Base-by-base conservation (phyloP, 2,329 filamentous ascomycete genomes). In the Fusarium sp. region DNA sequence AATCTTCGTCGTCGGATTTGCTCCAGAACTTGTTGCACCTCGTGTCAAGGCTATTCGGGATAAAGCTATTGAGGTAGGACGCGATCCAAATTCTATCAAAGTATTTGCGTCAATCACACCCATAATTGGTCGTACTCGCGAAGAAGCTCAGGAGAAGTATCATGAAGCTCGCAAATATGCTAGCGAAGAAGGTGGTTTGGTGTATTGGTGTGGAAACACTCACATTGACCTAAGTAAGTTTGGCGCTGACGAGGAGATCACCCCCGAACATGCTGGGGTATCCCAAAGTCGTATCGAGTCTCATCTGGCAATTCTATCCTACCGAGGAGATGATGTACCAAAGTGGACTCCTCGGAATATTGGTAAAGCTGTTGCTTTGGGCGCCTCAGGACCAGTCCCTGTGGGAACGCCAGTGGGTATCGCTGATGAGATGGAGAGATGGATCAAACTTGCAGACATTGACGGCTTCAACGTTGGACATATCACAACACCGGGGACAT, bases 401-500 rank as follows among this genome's bases (percentile, higher is more conserved):
- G 31, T 49, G 2, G 31, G 31, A 33, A 49, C 45, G 3, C 31
- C 45, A 5, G 45, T 38, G 33, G 31, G 33, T 24, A 45, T 84
- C 1, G 82, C 82, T 1, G 79, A 84, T 65, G 79, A 81, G 36
- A 59, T 84, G 64, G 79, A 84, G 73, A 69, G 74, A 3, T 84
- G 82, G 82, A 74, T 83, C 3, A 59, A 72, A 5, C 77, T 83
- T 53, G 81, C 79, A 2, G 78, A 79, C 49, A 74, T 84, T 4
- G 79, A 81, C 58, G 79, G 79, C 0, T 81, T 81, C 73, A 80
- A 80, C 50, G 65, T 81, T 14, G 76, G 76, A 14, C 82, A 83
- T 42, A 80, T 81, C 1, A 81, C 78, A 1, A 82, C 79, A 2
- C 82, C 82, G 0, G 79, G 80, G 13, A 72, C 65, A 2, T 77